Evolutionary conservation across 768 basidiomycete genomes (phyloP).

Genomic region (Crepidotus variabilis): DNA sequence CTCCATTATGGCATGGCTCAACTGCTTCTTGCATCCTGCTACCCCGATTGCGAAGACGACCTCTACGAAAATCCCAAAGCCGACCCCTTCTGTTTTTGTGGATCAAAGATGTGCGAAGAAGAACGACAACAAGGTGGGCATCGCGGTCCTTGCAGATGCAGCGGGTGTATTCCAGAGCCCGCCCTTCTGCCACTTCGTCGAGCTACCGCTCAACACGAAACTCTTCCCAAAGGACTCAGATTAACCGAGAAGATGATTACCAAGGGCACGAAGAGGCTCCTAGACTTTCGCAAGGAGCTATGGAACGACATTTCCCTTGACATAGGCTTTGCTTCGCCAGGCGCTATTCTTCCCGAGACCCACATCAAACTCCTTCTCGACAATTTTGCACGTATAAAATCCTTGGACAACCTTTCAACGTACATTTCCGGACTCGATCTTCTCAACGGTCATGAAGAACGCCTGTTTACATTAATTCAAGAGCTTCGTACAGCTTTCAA

Average conservation of each 20-base stretch:
- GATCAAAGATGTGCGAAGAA: background rate
- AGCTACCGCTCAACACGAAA: background rate
- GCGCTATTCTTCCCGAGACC: background rate
- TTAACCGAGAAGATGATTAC: background rate
- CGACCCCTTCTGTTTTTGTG: background rate
- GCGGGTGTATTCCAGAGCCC: background rate
- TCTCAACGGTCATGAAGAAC: background rate
- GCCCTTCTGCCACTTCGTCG: background rate
- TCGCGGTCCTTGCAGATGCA: background rate
- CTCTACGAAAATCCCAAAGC: constrained; percentile 1
- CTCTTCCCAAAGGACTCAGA: background rate
- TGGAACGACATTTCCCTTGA: background rate
- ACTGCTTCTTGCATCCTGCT: background rate
- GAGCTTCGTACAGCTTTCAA: background rate
- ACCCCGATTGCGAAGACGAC: background rate
- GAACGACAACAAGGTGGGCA: background rate
- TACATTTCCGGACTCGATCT: background rate
- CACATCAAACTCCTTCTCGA: background rate
- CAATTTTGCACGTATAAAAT: background rate
- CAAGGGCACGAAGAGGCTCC: background rate
- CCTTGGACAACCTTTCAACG: background rate
- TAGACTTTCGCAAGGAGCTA: background rate
- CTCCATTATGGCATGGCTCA: background rate
- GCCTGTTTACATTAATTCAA: background rate
- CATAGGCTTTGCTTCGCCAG: background rate